Percentiles rank a stretch among this genome's conserved stretches.
Evolutionary conservation across 2,329 filamentous ascomycete genomes (phyloP).

Genomic region (Claviceps capensis): DNA sequence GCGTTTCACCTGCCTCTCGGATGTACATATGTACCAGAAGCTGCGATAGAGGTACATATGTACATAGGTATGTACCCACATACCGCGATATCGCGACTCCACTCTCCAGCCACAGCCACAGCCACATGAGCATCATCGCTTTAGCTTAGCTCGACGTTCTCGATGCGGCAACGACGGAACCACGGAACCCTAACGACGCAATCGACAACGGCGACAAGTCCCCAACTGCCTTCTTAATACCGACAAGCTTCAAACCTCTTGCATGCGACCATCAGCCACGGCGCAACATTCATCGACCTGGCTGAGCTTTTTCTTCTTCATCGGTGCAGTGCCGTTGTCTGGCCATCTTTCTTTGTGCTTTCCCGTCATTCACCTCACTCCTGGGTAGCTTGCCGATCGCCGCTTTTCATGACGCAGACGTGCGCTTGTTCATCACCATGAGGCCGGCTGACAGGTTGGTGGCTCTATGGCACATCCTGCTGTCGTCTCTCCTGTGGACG

Average conservation of each 20-base stretch:
- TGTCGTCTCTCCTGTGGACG: constrained; percentile 33
- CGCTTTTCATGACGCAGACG: constrained; percentile 28
- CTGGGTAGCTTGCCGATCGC: neutral
- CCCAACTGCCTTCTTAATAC: neutral
- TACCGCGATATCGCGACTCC: neutral
- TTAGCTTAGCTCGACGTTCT: neutral
- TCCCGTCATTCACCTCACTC: neutral
- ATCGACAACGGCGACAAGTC: too few relatives aligned
- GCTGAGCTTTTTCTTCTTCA: neutral
- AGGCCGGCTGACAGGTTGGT: constrained; percentile 36
- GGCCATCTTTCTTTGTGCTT: neutral
- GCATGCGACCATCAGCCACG: neutral
- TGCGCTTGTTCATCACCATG: constrained; percentile 32
- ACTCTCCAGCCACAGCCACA: neutral
- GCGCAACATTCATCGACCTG: neutral
- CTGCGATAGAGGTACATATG: too few relatives aligned
- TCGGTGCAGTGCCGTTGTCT: neutral
- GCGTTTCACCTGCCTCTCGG: too few relatives aligned
- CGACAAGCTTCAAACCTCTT: neutral
- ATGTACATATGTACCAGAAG: too few relatives aligned
- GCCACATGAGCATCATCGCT: neutral
- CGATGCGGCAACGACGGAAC: constrained; percentile 1
- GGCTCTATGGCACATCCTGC: constrained; percentile 34
- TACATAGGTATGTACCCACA: too few relatives aligned
- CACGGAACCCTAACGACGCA: neutral